Percentiles rank a stretch among this genome's conserved stretches.
These are phyloP conservation scores for Scleroderma bovista DNA, from an alignment of 768 basidiomycete species.

Conservation along the genomic window DNA sequence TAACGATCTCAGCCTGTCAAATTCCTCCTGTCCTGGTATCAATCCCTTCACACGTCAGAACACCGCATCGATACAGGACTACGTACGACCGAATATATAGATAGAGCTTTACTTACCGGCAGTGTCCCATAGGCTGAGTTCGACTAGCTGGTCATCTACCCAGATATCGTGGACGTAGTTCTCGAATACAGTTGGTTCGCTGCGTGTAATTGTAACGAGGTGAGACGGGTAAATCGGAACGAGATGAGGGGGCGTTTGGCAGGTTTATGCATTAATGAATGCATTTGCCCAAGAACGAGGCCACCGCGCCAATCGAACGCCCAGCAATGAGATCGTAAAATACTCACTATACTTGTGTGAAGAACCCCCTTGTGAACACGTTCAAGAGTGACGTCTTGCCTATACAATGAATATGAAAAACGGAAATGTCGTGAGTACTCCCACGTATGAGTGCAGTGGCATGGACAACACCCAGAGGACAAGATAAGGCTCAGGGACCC, in stretches of 20 bases:
- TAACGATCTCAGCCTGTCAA: constrained; percentile 88
- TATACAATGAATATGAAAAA: constrained; percentile 23
- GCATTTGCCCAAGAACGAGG: not conserved
- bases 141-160: constrained; percentile 83
- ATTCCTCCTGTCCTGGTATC: constrained; percentile 84
- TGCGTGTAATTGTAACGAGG: constrained; percentile 23
- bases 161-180: constrained; percentile 91
- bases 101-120: constrained; percentile 53
- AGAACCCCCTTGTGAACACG: constrained; percentile 87
- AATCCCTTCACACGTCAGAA: constrained; percentile 29
- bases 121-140: constrained; percentile 96
- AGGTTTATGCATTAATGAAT: not conserved
- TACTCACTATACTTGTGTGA: constrained; percentile 88
- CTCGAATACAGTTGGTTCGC: constrained; percentile 94
- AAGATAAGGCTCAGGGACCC: too few species aligned
- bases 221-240: not conserved
- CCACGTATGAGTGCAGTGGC: not conserved
- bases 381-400: constrained; percentile 84
- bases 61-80: constrained; percentile 4
- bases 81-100: not conserved
- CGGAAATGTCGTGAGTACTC: constrained; percentile 3
- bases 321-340: not conserved
- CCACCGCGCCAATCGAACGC: not conserved
- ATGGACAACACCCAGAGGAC: not conserved
- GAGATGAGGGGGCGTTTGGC: not conserved